Evolutionary conservation across 768 basidiomycete genomes (phyloP), one percentile per base, ranked within the genome.

Genomic region (Hebeloma cylindrosporum): DNA sequence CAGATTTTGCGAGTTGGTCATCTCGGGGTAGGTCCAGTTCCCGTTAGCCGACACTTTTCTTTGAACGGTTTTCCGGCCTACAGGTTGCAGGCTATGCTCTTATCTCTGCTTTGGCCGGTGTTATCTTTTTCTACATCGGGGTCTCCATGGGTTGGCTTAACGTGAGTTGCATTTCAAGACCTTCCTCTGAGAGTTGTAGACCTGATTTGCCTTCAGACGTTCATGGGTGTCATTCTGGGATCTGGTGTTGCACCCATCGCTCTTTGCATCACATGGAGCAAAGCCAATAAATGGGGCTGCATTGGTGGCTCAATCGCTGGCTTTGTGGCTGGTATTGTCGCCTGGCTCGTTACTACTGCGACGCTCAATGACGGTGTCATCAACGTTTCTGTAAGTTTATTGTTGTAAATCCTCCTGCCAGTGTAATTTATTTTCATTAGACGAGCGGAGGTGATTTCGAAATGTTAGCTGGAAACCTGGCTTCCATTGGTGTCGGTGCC

Each of bases 81-180:
- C 18, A 85, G 82, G 83, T 91, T 23, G 78, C 69, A 0, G 61
- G 78, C 20, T 90, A 85, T 56, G 88, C 85, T 0, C 54, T 92
- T 29, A 72, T 88, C 26, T 92, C 91, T 77, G 91, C 82, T 16
- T 54, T 92, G n/a, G 83, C 86, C 0, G 91, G 91, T 0, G 63
- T 87, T 22, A 85, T 91, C 40, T 95, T 95, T 73, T 90, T 72
- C 66, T 93, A 87, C 61, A 91, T 93, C 51, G 92, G 92, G 5
- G 83, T 94, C 20, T 89, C 86, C 18, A 86, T 94, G 86, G 92
- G 92, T 16, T 94, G 91, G 89, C 82, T 94, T 43, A 93, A 93
- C 53, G 85, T 89, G 52, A 38, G 84, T 73, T 2, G 21, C 26
- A n/a, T 14, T 20, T 6, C 9, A 4, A 29, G 4, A 30, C 17